Base-by-base conservation (phyloP, 108 stramenopile genomes). In the Fragilaria crotonensis region DNA sequence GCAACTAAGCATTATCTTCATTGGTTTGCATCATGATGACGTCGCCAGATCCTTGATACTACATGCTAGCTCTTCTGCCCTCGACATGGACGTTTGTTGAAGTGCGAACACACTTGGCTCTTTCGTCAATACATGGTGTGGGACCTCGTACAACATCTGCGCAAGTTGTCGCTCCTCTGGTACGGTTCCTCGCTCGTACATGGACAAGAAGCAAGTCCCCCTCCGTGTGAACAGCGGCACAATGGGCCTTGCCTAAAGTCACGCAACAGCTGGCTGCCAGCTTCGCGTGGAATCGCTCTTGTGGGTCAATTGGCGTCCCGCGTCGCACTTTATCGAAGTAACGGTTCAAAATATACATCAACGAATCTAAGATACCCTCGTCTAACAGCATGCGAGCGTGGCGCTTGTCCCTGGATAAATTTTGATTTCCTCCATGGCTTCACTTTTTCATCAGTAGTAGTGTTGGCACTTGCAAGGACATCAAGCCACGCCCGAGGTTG, bases 341-440 rank as follows among this genome's bases (percentile, higher is more conserved):
- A 19, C 75, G 75, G 26, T 47, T 52, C 25, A 91, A 41, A 48
- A 73, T 81, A 63, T 72, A 81, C 76, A 91, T 75, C 19, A 91
- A 54, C 32, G 81, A 81, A 72, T 92, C 90, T 25, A 92, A 66
- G 22, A 92, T 86, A 23, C 90, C 90, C 59, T 92, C 90, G 58
- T 80, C 54, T 20, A 45, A 59, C n/a, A 46, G 20, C 5, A 56
- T 45, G 17, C 41, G 28, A 41, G 46, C 31, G 36, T 59, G 54
- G 20, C 21, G 22, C 71, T 88, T 92, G 60, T 92, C 90, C 60
- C 87, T 92, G 4, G 85, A 80, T 23, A 88, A 31, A 92, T 81
- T 18, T 77, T 48, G 45, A 92, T 85, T 59, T 92, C 90, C 73
- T 92, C 83, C 86, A 88, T 81, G 0, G 90, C 90, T 72, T 92